A percentile compares a stretch with the other conserved stretches of the same genome.
Evolutionary conservation across 2,329 filamentous ascomycete species (phyloP).

Genomic region (Sporothrix brunneoviolacea): DNA sequence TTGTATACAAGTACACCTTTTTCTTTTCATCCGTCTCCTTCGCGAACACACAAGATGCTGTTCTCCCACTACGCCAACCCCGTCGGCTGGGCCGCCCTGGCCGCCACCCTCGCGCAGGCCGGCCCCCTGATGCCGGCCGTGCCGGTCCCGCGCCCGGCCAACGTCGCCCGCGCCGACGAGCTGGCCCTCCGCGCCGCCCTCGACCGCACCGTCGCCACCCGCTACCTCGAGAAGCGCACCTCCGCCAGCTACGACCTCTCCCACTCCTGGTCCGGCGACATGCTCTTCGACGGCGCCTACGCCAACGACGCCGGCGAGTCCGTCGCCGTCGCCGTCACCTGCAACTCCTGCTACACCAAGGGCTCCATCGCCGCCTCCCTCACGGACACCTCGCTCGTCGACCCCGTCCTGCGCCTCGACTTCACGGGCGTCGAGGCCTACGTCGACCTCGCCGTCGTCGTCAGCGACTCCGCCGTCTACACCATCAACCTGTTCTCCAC

Average conservation of each 20-base stretch:
- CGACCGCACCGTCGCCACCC: slow-evolving; percentile 10
- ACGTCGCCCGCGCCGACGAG: slow-evolving; percentile 13
- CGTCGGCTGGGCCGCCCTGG: slow-evolving; percentile 12
- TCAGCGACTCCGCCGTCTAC: slow-evolving; percentile 41
- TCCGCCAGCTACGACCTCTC: slow-evolving; percentile 16
- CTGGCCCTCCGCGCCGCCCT: slow-evolving; percentile 16
- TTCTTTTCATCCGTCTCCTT: not conserved
- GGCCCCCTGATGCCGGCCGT: slow-evolving; percentile 8
- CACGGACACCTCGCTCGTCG: slow-evolving; percentile 30
- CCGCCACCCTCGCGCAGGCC: slow-evolving; percentile 9
- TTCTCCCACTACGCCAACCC: slow-evolving; percentile 1
- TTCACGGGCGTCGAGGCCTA: slow-evolving; percentile 46
- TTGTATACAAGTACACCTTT: too few species aligned
- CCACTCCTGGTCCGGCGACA: slow-evolving; percentile 17
- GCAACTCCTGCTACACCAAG: slow-evolving; percentile 43
- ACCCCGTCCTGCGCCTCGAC: slow-evolving; percentile 37
- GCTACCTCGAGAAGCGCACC: slow-evolving; percentile 17
- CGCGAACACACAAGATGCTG: not conserved
- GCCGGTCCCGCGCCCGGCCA: slow-evolving; percentile 6
- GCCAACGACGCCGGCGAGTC: slow-evolving; percentile 8
- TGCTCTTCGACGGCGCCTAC: slow-evolving; percentile 14
- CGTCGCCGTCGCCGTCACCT: slow-evolving; percentile 30
- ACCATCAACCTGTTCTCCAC: slow-evolving; percentile 44
- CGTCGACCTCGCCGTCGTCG: slow-evolving; percentile 40
- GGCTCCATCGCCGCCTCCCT: slow-evolving; percentile 41